phyloP scores from a whole-genome alignment of 768 basidiomycete species.

The Mrakia frigida region DNA sequence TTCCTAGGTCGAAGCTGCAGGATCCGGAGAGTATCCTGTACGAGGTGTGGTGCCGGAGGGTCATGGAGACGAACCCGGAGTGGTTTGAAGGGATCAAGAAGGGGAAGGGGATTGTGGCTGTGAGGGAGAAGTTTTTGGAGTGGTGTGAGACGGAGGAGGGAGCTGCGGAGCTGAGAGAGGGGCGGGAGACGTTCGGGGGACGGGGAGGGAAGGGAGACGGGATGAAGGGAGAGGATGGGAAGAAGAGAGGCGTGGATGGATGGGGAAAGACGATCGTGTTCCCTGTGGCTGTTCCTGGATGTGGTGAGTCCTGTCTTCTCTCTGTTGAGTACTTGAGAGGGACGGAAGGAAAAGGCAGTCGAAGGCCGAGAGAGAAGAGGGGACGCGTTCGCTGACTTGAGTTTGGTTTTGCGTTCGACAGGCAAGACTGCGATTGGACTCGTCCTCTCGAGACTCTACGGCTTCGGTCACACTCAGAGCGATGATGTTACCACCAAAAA shows the following conservation, averaged over 20 bases:
- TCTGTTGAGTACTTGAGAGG: no score
- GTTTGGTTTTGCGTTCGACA: conserved; percentile 38
- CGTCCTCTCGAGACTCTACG: conserved; percentile 71
- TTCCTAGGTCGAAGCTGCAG: conserved; percentile 54
- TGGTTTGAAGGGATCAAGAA: conserved; percentile 62
- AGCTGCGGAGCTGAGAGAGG: conserved; percentile 40
- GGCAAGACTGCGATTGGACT: conserved; percentile 84
- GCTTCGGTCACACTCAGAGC: conserved; percentile 85
- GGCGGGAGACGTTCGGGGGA: neutral
- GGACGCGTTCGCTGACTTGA: neutral
- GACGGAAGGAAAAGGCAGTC: no score
- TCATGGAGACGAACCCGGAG: conserved; percentile 59
- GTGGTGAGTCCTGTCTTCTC: conserved; percentile 56
- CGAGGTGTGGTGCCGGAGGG: conserved; percentile 71
- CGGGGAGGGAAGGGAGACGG: neutral
- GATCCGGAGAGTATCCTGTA: conserved; percentile 74
- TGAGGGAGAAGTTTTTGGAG: conserved; percentile 67
- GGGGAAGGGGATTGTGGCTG: conserved; percentile 78
- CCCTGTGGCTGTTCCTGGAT: conserved; percentile 86
- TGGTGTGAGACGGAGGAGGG: conserved; percentile 57
- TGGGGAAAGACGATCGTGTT: conserved; percentile 72
- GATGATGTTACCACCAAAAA: conserved; percentile 81
- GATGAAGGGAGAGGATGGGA: conserved; percentile 29
- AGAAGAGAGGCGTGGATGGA: conserved; percentile 40
- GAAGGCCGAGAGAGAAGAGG: neutral